Evolutionary conservation across 2,329 filamentous ascomycete species (phyloP).

Genomic region (Thermomyces lanuginosus): DNA sequence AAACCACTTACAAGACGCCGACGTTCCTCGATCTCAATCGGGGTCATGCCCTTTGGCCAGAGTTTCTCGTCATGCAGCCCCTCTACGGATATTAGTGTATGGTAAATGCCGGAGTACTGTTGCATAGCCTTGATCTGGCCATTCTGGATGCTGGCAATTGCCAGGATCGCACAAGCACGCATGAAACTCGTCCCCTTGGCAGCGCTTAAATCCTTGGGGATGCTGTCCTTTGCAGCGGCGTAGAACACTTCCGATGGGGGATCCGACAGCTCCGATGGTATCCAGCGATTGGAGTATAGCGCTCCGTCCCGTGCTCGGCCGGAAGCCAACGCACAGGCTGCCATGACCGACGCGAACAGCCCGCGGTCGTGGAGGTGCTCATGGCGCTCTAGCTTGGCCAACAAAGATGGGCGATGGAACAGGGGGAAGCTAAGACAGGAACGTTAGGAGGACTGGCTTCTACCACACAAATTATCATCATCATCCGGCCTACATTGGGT

Average conservation of each 20-base stretch:
- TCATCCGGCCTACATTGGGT: slow-evolving; percentile 29
- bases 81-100: slow-evolving; percentile 34
- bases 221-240: slow-evolving; percentile 1
- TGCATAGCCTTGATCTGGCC: slow-evolving; percentile 35
- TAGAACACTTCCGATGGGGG: slow-evolving; percentile 1
- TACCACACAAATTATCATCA: not conserved
- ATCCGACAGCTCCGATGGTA: slow-evolving; percentile 30
- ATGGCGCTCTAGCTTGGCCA: slow-evolving; percentile 22
- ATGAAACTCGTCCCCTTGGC: slow-evolving; percentile 21
- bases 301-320: slow-evolving; percentile 36
- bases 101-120: slow-evolving; percentile 35
- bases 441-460: slow-evolving; percentile 1
- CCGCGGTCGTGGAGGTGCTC: slow-evolving; percentile 30
- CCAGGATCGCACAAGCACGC: slow-evolving; percentile 33
- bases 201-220: slow-evolving; percentile 1
- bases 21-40: slow-evolving; percentile 34
- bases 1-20: slow-evolving; percentile 27
- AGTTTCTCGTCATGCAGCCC: slow-evolving; percentile 37
- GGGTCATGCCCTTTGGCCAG: slow-evolving; percentile 33
- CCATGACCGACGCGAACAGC: slow-evolving; percentile 37
- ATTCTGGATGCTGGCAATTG: slow-evolving; percentile 36
- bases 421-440: slow-evolving; percentile 36
- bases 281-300: slow-evolving; percentile 22
- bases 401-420: slow-evolving; percentile 33
- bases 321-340: slow-evolving; percentile 35